These are phyloP conservation scores for Arabis alpina DNA, from an alignment of 345 rosid species.

Conservation along the genomic window DNA sequence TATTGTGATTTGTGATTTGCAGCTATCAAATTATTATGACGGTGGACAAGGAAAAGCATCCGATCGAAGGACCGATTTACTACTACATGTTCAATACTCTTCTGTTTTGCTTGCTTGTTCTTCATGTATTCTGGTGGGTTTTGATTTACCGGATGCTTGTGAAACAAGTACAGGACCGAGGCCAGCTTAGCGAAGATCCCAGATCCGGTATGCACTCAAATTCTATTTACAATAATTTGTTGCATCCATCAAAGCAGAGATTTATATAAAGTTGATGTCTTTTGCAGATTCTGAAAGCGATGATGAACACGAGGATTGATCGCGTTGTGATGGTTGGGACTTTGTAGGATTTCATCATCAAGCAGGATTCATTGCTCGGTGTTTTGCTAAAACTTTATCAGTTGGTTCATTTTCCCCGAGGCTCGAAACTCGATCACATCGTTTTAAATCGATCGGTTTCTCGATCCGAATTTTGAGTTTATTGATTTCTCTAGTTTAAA, in stretches of 20 bases:
- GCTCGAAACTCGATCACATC: slow-evolving; percentile 11
- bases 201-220: slow-evolving; percentile 70
- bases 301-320: slow-evolving; percentile 77
- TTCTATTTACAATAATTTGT: background rate
- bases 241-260: background rate
- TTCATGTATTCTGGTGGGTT: slow-evolving; percentile 95
- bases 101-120: slow-evolving; percentile 69
- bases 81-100: slow-evolving; percentile 88
- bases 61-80: slow-evolving; percentile 65
- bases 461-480: slow-evolving; percentile 1
- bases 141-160: slow-evolving; percentile 83
- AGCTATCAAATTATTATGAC: slow-evolving; percentile 79
- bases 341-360: slow-evolving; percentile 10
- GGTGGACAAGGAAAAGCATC: slow-evolving; percentile 74
- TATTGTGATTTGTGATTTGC: slow-evolving; percentile 28
- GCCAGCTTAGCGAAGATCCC: slow-evolving; percentile 82
- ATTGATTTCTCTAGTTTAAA: slow-evolving; percentile 25
- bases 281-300: slow-evolving; percentile 87
- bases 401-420: slow-evolving; percentile 9
- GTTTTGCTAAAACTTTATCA: slow-evolving; percentile 24
- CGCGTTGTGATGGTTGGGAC: background rate
- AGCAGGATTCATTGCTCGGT: background rate
- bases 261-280: slow-evolving; percentile 9
- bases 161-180: slow-evolving; percentile 77
- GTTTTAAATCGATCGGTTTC: slow-evolving; percentile 19